A percentile compares a stretch with the other conserved stretches of the same genome.
phyloP scores from a whole-genome alignment of 495 filamentous ascomycete genomes.

The Tuber magnatum region DNA sequence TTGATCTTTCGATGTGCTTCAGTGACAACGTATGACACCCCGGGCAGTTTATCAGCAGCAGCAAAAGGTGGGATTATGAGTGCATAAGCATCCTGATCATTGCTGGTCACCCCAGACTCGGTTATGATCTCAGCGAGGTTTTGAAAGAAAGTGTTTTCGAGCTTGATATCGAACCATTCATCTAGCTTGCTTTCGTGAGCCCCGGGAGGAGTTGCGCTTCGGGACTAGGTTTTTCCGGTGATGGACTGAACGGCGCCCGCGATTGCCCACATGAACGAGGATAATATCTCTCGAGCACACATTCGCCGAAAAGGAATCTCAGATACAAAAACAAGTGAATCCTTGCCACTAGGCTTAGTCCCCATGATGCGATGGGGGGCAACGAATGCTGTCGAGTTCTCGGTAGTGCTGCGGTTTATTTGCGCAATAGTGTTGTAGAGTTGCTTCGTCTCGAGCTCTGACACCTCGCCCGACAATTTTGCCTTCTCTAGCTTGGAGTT shows the following conservation, averaged over 20 bases:
- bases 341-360: neutral
- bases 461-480: neutral
- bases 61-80: slow-evolving; percentile 21
- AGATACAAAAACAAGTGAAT: neutral
- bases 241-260: slow-evolving; percentile 8
- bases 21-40: neutral
- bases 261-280: slow-evolving; percentile 30
- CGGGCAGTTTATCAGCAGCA: slow-evolving; percentile 10
- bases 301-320: slow-evolving; percentile 9
- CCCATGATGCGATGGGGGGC: neutral
- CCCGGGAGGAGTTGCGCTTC: neutral
- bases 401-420: neutral
- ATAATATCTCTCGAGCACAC: slow-evolving; percentile 30
- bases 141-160: slow-evolving; percentile 3
- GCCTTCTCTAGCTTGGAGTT: neutral
- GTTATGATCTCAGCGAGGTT: neutral
- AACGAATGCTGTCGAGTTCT: neutral
- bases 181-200: neutral
- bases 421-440: neutral
- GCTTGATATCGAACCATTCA: neutral
- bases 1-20: neutral
- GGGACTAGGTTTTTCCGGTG: neutral
- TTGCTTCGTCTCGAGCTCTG: neutral
- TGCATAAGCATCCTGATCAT: slow-evolving; percentile 9
- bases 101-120: neutral